Conservation (phyloP, 345 rosid species). For the Lepidium sativum region DNA sequence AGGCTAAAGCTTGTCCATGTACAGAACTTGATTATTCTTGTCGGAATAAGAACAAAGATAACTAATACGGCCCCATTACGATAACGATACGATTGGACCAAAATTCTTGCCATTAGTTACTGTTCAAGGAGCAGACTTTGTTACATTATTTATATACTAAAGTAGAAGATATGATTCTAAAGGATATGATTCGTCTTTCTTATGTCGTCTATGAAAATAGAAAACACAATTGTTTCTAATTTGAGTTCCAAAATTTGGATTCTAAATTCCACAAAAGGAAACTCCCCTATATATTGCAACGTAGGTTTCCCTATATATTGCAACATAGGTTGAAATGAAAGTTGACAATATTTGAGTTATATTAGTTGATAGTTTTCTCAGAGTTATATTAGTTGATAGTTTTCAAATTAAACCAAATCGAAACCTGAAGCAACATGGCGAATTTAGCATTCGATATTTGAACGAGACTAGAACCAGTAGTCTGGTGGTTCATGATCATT, state of each 20-base stretch:
- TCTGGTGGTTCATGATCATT: not conserved
- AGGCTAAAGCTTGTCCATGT: not conserved
- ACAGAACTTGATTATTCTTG: constrained; percentile 5
- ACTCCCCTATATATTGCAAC: not conserved
- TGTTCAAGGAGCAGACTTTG: constrained; percentile 8
- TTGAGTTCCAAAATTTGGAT: not conserved
- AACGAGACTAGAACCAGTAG: not conserved
- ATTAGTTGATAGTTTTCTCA: no score
- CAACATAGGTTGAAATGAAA: not conserved
- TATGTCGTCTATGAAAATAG: not conserved
- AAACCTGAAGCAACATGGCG: not conserved
- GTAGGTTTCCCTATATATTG: no score
- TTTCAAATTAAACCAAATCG: not conserved
- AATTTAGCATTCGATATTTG: not conserved
- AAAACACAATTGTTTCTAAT: constrained; percentile 1
- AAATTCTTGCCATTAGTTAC: not conserved
- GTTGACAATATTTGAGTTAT: not conserved
- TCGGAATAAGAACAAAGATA: not conserved
- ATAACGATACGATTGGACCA: constrained; percentile 15
- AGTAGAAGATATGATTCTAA: not conserved
- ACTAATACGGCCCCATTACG: not conserved
- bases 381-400: no score
- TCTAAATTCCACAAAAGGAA: not conserved
- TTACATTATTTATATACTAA: constrained; percentile 11
- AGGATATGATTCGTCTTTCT: not conserved